phyloP scores from a whole-genome alignment of 129 eudicot species.

The Escallonia herrerae region DNA sequence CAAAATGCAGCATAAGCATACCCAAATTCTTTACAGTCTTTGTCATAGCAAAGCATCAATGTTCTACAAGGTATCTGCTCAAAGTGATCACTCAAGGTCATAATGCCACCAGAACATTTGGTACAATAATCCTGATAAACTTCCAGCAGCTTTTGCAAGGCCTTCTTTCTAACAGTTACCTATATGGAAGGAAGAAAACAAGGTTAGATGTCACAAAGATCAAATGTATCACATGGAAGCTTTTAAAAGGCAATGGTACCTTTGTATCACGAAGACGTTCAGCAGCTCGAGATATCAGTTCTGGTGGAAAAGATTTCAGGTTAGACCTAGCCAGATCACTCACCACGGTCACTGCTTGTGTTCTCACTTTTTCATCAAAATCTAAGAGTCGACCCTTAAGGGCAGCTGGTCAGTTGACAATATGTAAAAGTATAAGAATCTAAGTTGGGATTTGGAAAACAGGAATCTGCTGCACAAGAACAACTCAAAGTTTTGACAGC shows the following conservation, averaged over 20 bases:
- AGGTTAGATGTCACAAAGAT: constrained; percentile 9
- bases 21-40: constrained; percentile 74
- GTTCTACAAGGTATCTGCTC: constrained; percentile 86
- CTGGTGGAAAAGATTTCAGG: constrained; percentile 38
- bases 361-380: constrained; percentile 87
- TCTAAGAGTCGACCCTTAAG: constrained; percentile 77
- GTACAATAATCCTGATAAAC: constrained; percentile 78
- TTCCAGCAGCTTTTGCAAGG: constrained; percentile 67
- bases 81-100: constrained; percentile 38
- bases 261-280: constrained; percentile 93
- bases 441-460: constrained; percentile 1
- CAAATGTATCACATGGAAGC: not conserved
- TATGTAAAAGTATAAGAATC: not conserved
- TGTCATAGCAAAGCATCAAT: constrained; percentile 83
- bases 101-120: constrained; percentile 51
- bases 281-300: constrained; percentile 60
- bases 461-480: not conserved
- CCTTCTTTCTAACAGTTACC: constrained; percentile 74
- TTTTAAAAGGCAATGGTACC: constrained; percentile 28
- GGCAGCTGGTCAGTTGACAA: constrained; percentile 56
- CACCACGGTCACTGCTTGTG: constrained; percentile 65
- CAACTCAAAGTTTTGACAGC: constrained; percentile 16
- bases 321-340: constrained; percentile 70
- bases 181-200: constrained; percentile 21
- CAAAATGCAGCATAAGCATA: constrained; percentile 21